Conservation (phyloP, 2,329 filamentous ascomycete genomes). For the Colletotrichum shisoi region DNA sequence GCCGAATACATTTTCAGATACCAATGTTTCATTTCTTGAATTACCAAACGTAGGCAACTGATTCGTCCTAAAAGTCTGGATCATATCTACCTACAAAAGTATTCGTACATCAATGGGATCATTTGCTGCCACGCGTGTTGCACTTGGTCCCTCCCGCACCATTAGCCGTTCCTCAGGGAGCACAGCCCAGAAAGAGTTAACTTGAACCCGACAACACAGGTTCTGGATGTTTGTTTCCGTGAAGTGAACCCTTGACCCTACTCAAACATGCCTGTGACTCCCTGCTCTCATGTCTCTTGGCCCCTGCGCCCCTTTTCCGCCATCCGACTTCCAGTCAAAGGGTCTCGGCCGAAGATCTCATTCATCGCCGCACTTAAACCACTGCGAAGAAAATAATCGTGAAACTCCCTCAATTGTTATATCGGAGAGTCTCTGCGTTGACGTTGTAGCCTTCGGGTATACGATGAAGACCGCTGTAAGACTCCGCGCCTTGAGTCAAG, state of each 20-base stretch:
- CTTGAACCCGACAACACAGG: neutral
- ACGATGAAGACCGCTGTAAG: slow-evolving; percentile 22
- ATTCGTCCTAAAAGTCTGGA: neutral
- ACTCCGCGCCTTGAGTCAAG: slow-evolving; percentile 3
- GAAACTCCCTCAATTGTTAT: slow-evolving; percentile 15
- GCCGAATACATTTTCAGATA: neutral
- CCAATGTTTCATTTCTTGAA: neutral
- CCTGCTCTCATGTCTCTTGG: neutral
- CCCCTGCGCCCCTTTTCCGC: neutral
- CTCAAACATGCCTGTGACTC: neutral
- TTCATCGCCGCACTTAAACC: neutral
- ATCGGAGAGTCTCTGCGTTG: slow-evolving; percentile 19
- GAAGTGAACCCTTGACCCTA: neutral
- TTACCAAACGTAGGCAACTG: neutral
- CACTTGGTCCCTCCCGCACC: neutral
- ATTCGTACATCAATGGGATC: neutral
- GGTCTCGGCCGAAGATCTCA: neutral
- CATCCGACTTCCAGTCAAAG: neutral
- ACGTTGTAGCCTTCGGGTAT: slow-evolving; percentile 31
- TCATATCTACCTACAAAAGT: slow-evolving; percentile 1
- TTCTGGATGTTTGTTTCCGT: neutral
- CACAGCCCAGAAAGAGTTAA: neutral
- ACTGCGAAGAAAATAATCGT: neutral
- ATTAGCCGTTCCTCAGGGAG: neutral
- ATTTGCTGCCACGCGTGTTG: slow-evolving; percentile 2